Percentiles rank a stretch among this genome's conserved stretches.
Evolutionary conservation across 352 stramenopile genomes (phyloP).

Genomic region (Globisporangium lucens): DNA sequence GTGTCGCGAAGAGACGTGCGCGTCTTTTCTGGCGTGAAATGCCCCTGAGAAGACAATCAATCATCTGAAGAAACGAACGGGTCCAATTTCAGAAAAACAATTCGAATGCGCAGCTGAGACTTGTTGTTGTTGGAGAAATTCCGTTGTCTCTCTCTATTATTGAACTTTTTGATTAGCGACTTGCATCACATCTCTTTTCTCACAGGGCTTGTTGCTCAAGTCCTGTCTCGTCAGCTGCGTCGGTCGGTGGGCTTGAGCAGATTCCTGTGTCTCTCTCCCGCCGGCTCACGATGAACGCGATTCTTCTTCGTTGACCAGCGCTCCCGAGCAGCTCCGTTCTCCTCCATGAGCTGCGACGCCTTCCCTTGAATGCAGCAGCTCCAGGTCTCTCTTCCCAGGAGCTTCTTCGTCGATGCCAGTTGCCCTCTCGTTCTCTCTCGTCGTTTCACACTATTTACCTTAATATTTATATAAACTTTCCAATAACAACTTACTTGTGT

Average conservation of each 20-base stretch:
- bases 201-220: too few relatives aligned
- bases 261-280: not conserved
- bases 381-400: not conserved
- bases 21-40: not conserved
- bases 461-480: slow-evolving; percentile 16
- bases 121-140: slow-evolving; percentile 6
- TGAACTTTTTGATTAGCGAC: slow-evolving; percentile 1
- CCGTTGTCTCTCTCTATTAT: slow-evolving; percentile 7
- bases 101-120: not conserved
- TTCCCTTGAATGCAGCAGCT: not conserved
- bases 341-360: not conserved
- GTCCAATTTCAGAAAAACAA: not conserved
- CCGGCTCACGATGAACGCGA: not conserved
- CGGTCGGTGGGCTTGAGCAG: not conserved
- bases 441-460: slow-evolving; percentile 7
- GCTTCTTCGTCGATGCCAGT: not conserved
- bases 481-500: slow-evolving; percentile 12
- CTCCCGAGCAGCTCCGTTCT: slow-evolving; percentile 2
- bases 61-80: not conserved
- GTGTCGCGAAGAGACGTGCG: slow-evolving; percentile 1
- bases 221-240: not conserved
- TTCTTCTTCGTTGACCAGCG: not conserved
- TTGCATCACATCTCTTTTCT: not conserved
- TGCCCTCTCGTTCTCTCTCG: not conserved
- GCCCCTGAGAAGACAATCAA: not conserved